phyloP scores from a whole-genome alignment of 495 filamentous ascomycete species.

The Aspergillus panamensis region DNA sequence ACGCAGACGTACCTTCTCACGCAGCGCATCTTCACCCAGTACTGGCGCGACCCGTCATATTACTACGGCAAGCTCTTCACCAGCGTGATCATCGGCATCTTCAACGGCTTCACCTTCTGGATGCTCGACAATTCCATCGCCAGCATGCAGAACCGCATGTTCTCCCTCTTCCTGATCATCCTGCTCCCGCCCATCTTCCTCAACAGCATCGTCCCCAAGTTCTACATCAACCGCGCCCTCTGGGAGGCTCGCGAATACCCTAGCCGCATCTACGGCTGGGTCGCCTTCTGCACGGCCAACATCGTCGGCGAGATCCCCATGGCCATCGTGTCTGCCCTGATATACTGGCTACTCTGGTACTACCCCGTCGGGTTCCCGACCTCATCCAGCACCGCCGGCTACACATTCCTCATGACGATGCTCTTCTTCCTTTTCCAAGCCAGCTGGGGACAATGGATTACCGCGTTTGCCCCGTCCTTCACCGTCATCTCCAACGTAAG shows the following conservation, averaged over 20 bases:
- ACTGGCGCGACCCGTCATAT: conserved; percentile 72
- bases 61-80: conserved; percentile 72
- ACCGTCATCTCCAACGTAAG: conserved; percentile 72
- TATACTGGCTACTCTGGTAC: conserved; percentile 82
- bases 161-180: conserved; percentile 71
- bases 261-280: conserved; percentile 76
- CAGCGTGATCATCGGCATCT: conserved; percentile 63
- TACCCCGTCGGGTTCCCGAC: conserved; percentile 68
- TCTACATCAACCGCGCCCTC: conserved; percentile 70
- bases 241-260: conserved; percentile 77
- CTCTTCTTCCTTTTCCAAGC: conserved; percentile 78
- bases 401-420: conserved; percentile 79
- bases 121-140: conserved; percentile 61
- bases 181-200: conserved; percentile 68
- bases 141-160: conserved; percentile 79
- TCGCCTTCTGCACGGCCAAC: conserved; percentile 75
- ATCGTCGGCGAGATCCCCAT: conserved; percentile 74
- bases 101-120: conserved; percentile 88
- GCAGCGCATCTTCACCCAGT: conserved; percentile 61
- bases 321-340: conserved; percentile 55
- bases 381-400: conserved; percentile 63
- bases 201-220: conserved; percentile 80
- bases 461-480: conserved; percentile 74
- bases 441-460: conserved; percentile 82
- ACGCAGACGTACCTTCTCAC: conserved; percentile 60